These are phyloP conservation scores for Opeltia flavorubescens DNA, from an alignment of 495 filamentous ascomycete species.

Conservation along the genomic window DNA sequence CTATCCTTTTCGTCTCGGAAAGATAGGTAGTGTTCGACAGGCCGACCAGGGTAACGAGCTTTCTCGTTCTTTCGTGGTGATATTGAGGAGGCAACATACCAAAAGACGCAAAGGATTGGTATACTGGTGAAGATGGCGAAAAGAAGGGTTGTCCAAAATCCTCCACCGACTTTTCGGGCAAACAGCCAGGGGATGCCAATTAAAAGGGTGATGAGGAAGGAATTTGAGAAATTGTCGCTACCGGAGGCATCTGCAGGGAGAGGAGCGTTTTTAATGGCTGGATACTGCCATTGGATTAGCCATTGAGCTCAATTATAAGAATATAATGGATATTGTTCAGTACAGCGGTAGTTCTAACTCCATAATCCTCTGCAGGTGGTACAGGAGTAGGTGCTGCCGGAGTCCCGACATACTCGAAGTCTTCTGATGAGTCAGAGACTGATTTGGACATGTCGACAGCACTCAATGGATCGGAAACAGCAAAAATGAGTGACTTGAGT, in stretches of 20 bases:
- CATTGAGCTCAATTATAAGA: too few relatives aligned
- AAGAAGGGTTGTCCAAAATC: constrained; percentile 42
- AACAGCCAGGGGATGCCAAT: constrained; percentile 36
- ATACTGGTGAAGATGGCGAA: constrained; percentile 39
- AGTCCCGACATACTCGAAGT: constrained; percentile 56
- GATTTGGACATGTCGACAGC: constrained; percentile 26
- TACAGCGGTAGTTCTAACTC: constrained; percentile 46
- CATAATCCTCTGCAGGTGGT: constrained; percentile 34
- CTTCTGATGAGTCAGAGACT: constrained; percentile 40
- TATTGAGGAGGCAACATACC: constrained; percentile 40
- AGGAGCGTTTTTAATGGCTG: constrained; percentile 49
- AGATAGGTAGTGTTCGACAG: constrained; percentile 49
- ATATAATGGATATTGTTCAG: too few relatives aligned
- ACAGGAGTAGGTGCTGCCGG: constrained; percentile 37
- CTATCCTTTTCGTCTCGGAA: constrained; percentile 45
- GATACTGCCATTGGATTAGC: constrained; percentile 27
- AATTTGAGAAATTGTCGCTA: constrained; percentile 42
- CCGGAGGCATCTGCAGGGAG: constrained; percentile 44
- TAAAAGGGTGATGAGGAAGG: constrained; percentile 36
- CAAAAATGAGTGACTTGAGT: background rate
- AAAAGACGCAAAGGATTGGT: constrained; percentile 44
- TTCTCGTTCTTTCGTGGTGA: constrained; percentile 51
- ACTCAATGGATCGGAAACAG: background rate
- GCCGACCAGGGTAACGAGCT: constrained; percentile 43
- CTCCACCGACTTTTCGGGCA: constrained; percentile 37